Conservation (phyloP, 768 basidiomycete species). For the Leccinum broughii region DNA sequence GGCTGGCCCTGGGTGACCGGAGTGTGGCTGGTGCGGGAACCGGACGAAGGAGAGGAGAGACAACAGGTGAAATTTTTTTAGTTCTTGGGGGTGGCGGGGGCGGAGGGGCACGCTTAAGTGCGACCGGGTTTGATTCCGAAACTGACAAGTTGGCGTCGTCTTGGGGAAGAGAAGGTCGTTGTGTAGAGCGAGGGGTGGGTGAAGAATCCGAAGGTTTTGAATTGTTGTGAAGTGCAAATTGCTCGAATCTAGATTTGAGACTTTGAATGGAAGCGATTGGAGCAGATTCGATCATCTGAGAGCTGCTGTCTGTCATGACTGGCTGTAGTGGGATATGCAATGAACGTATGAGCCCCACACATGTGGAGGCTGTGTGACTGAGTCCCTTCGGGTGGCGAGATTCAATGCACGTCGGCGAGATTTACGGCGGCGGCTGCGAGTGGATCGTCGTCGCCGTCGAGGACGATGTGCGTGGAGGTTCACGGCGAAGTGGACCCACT, state of each 20-base stretch:
- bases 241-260: slow-evolving; percentile 70
- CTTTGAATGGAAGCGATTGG: slow-evolving; percentile 66
- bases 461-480: slow-evolving; percentile 6
- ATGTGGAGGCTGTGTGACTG: slow-evolving; percentile 7
- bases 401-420: neutral
- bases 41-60: slow-evolving; percentile 55
- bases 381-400: neutral
- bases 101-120: slow-evolving; percentile 54
- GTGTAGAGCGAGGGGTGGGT: slow-evolving; percentile 43
- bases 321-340: neutral
- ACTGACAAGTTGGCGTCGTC: slow-evolving; percentile 34
- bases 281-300: slow-evolving; percentile 47
- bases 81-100: slow-evolving; percentile 49
- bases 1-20: slow-evolving; percentile 20
- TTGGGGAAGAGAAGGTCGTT: too few relatives aligned
- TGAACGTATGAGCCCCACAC: slow-evolving; percentile 5
- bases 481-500: neutral
- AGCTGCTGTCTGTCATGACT: slow-evolving; percentile 19
- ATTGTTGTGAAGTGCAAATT: slow-evolving; percentile 50
- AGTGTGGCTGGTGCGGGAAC: slow-evolving; percentile 41
- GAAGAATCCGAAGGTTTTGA: slow-evolving; percentile 27
- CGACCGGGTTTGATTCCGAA: slow-evolving; percentile 48
- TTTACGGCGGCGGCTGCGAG: neutral
- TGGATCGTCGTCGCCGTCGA: slow-evolving; percentile 10
- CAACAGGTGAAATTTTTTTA: slow-evolving; percentile 41